Percentiles rank a stretch among this genome's conserved stretches.
These are phyloP conservation scores for Tetrahymena malaccensis DNA, from an alignment of 73 alveolate genomes.

Conservation along the genomic window DNA sequence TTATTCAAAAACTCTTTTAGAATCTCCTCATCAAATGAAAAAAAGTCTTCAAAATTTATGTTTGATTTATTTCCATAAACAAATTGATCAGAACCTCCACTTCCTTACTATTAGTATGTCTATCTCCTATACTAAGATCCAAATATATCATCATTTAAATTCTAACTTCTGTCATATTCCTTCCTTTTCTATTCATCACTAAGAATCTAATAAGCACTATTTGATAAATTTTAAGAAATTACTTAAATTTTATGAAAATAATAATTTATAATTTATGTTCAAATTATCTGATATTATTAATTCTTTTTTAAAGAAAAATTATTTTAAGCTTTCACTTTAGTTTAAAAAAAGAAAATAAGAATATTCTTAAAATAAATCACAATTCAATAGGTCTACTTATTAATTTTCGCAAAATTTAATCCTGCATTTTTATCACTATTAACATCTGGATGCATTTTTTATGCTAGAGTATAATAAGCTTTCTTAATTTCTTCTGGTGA, in stretches of 20 bases:
- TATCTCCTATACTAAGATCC: not conserved
- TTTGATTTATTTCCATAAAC: not conserved
- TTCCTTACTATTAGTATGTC: not conserved
- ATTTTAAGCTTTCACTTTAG: not conserved
- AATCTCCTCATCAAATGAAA: not conserved
- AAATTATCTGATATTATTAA: not conserved
- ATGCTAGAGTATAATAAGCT: slow-evolving; percentile 80
- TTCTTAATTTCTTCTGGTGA: slow-evolving; percentile 74
- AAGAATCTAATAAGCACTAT: not conserved
- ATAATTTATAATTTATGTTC: no score
- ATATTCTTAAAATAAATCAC: not conserved
- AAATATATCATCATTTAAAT: not conserved
- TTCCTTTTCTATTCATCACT: not conserved
- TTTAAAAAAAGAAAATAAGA: not conserved
- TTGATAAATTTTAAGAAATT: not conserved
- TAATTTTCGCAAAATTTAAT: slow-evolving; percentile 80
- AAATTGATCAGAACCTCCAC: not conserved
- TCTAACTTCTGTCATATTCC: not conserved
- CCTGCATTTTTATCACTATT: slow-evolving; percentile 72
- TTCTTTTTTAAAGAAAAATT: not conserved
- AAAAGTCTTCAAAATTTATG: not conserved
- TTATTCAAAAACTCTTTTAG: not conserved
- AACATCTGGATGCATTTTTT: slow-evolving; percentile 88
- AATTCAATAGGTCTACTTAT: slow-evolving; percentile 25
- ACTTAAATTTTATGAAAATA: no score